Evolutionary conservation across 2,329 filamentous ascomycete genomes (phyloP).

Genomic region (Stromatinia cepivora): DNA sequence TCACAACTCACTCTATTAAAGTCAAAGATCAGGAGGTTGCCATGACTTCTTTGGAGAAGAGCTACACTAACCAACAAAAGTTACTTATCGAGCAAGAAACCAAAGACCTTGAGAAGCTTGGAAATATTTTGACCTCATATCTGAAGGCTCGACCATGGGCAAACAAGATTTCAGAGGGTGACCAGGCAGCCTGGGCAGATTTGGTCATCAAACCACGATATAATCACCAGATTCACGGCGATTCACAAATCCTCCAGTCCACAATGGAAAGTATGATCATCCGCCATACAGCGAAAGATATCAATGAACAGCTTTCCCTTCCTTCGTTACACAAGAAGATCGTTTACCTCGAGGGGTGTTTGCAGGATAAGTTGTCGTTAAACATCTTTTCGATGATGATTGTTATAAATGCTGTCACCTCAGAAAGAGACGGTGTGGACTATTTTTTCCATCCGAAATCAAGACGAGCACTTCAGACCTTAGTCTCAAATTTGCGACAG

Average conservation of each 20-base stretch:
- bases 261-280: constrained; percentile 80
- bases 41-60: background rate
- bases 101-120: constrained; percentile 65
- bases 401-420: constrained; percentile 83
- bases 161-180: constrained; percentile 55
- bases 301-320: constrained; percentile 62
- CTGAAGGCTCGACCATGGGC: constrained; percentile 78
- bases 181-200: constrained; percentile 65
- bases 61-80: background rate
- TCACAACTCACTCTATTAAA: constrained; percentile 11
- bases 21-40: background rate
- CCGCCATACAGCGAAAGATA: constrained; percentile 72
- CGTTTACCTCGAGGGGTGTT: constrained; percentile 75
- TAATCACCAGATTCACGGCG: constrained; percentile 53
- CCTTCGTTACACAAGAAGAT: constrained; percentile 72
- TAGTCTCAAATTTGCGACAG: constrained; percentile 78
- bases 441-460: constrained; percentile 86
- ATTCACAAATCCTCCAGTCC: constrained; percentile 61
- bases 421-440: constrained; percentile 77
- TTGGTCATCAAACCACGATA: constrained; percentile 66
- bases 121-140: constrained; percentile 68
- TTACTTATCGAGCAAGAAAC: constrained; percentile 50
- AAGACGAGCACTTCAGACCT: constrained; percentile 60
- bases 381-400: constrained; percentile 86
- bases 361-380: constrained; percentile 78